Evolutionary conservation across 306 rosid genomes (phyloP), one percentile per base, ranked within the genome.

Genomic region (Sicyos baderoa): DNA sequence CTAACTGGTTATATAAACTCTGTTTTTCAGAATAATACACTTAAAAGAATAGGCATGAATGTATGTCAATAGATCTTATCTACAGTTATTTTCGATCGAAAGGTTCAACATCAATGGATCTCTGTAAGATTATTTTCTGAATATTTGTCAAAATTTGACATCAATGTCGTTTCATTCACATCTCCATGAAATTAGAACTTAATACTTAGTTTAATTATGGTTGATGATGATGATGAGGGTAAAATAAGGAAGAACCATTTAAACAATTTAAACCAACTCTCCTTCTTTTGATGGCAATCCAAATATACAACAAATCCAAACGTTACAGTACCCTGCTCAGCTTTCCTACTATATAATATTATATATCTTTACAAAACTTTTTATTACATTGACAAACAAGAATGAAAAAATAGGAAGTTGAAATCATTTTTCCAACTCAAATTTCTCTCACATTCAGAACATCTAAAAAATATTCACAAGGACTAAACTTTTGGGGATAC

Each of bases 371-470:
- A 89, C 89, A 87, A 78, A 80, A 72, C 22, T 50, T 5, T 57
- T 86, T 89, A 89, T 87, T 81, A 80, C 80, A 78, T 82, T 78
- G 77, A 81, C 84, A 84, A 71, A 73, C 83, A 87, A 84, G 82
- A 87, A 86, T 61, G 80, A 83, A 85, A 78, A 76, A 73, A 75
- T 69, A 71, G 49, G 80, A 79, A 66, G 23, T 65, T 13, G 54
- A 23, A 66, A 47, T 40, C 55, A 66, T 47, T 19, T 63, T 21
- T 22, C 52, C 70, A 42, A 44, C 53, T 64, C 35, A 19, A 19
- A 64, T 11, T 22, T 66, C 71, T 66, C 37, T 67, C 72, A 60
- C 77, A 86, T 76, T 84, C 69, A 56, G 50, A 79, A 76, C 59
- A 75, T 23, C 58, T 72, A 40, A 62, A 74, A 64, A 72, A 70